Percentiles rank a stretch among this genome's conserved stretches.
Conservation (phyloP, 2,329 filamentous ascomycete genomes). For the Penicillium hesseltinei region DNA sequence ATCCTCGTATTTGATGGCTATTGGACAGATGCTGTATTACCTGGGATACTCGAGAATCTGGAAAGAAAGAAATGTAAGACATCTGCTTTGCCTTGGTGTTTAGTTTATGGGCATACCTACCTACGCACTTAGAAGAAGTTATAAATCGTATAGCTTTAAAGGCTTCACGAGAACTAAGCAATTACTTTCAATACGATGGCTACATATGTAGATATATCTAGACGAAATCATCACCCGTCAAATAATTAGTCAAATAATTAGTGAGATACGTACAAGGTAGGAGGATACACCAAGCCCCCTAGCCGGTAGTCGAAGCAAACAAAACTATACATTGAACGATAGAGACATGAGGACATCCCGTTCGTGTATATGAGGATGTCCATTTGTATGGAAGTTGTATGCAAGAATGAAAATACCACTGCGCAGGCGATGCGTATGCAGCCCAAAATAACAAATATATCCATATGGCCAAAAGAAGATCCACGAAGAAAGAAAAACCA, state of each 20-base stretch:
- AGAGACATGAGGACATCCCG: constrained; percentile 16
- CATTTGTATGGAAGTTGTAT: constrained; percentile 10
- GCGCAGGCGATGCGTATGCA: background rate
- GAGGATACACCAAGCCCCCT: background rate
- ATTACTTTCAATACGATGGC: background rate
- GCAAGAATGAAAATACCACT: background rate
- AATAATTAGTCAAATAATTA: background rate
- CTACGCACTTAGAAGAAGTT: background rate
- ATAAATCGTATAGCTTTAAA: background rate
- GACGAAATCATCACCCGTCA: background rate
- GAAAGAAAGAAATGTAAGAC: background rate
- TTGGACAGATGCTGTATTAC: background rate
- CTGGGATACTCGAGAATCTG: background rate
- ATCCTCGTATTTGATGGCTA: background rate
- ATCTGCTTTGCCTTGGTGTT: background rate
- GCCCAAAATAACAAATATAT: background rate
- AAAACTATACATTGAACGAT: constrained; percentile 2
- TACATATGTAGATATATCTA: background rate
- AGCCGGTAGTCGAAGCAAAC: background rate
- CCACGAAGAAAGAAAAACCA: background rate
- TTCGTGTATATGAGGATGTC: constrained; percentile 25
- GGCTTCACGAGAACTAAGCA: too few species aligned
- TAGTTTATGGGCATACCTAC: background rate
- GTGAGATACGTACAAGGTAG: background rate
- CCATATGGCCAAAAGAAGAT: background rate